Conservation (phyloP, 2,329 filamentous ascomycete genomes). For the Ophiobolus disseminans region DNA sequence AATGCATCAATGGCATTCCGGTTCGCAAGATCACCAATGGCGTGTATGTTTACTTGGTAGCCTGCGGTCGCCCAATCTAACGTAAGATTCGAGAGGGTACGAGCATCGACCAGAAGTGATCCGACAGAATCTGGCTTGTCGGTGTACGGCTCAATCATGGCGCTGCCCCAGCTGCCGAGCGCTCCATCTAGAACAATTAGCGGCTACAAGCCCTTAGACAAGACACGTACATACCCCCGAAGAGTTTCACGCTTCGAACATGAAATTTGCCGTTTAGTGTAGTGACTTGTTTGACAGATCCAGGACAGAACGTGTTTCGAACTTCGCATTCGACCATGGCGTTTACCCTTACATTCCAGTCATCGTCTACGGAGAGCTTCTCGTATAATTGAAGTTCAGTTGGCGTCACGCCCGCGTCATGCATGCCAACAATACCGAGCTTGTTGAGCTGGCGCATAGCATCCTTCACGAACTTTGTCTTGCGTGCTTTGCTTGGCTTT, state of each 20-base stretch:
- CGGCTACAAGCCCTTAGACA: background rate
- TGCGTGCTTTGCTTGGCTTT: slow-evolving; percentile 61
- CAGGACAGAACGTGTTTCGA: slow-evolving; percentile 69
- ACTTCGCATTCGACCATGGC: slow-evolving; percentile 72
- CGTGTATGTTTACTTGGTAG: slow-evolving; percentile 75
- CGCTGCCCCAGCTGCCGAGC: slow-evolving; percentile 74
- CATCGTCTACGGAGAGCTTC: slow-evolving; percentile 57
- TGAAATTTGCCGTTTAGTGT: slow-evolving; percentile 60
- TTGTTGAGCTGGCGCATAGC: slow-evolving; percentile 70
- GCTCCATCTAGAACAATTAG: slow-evolving; percentile 64
- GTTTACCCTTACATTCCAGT: slow-evolving; percentile 70
- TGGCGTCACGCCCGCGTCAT: slow-evolving; percentile 70
- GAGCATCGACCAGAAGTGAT: slow-evolving; percentile 71
- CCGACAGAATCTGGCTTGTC: slow-evolving; percentile 68
- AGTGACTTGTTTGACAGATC: slow-evolving; percentile 55
- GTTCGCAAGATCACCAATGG: slow-evolving; percentile 74
- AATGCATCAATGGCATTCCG: slow-evolving; percentile 70
- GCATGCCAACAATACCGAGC: slow-evolving; percentile 71
- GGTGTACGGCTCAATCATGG: slow-evolving; percentile 73
- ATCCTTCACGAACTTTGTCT: slow-evolving; percentile 62
- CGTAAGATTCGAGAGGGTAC: slow-evolving; percentile 62
- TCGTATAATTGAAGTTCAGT: slow-evolving; percentile 63
- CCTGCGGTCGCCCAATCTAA: slow-evolving; percentile 65
- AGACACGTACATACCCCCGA: slow-evolving; percentile 60
- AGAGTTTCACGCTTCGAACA: slow-evolving; percentile 72